Evolutionary conservation across 805 yeast species (phyloP).

Genomic region (Saccharomycopsis babjevae): DNA sequence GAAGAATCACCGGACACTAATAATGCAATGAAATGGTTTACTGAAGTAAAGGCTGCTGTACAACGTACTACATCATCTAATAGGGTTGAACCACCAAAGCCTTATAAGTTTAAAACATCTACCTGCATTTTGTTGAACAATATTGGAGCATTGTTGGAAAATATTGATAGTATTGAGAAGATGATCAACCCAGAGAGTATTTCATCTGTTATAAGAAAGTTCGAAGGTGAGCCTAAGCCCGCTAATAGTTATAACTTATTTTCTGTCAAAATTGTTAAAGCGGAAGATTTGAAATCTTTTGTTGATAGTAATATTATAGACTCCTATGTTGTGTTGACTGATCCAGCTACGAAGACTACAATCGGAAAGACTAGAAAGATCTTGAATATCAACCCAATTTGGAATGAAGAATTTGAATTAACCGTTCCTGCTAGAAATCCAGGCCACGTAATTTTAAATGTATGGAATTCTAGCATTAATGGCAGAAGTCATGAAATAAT

Average conservation of each 20-base stretch:
- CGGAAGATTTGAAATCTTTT: conserved; percentile 46
- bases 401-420: conserved; percentile 80
- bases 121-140: conserved; percentile 76
- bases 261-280: conserved; percentile 51
- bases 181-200: conserved; percentile 48
- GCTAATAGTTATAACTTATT: conserved; percentile 40
- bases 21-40: conserved; percentile 34
- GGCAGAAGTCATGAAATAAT: conserved; percentile 46
- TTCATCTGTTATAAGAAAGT: conserved; percentile 30
- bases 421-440: conserved; percentile 31
- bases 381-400: conserved; percentile 55
- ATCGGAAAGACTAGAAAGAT: conserved; percentile 64
- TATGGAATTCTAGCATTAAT: conserved; percentile 49
- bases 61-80: conserved; percentile 23
- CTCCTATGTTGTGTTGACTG: conserved; percentile 54
- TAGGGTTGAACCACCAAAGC: conserved; percentile 33
- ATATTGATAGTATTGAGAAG: conserved; percentile 43
- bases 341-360: conserved; percentile 41
- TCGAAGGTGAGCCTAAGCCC: conserved; percentile 28
- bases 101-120: conserved; percentile 45
- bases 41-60: conserved; percentile 43
- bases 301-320: conserved; percentile 39
- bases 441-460: conserved; percentile 43
- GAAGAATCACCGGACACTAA: conserved; percentile 21
- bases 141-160: conserved; percentile 40